phyloP scores from a whole-genome alignment of 805 yeast species.

The Wickerhamomyces sydowiorum region DNA sequence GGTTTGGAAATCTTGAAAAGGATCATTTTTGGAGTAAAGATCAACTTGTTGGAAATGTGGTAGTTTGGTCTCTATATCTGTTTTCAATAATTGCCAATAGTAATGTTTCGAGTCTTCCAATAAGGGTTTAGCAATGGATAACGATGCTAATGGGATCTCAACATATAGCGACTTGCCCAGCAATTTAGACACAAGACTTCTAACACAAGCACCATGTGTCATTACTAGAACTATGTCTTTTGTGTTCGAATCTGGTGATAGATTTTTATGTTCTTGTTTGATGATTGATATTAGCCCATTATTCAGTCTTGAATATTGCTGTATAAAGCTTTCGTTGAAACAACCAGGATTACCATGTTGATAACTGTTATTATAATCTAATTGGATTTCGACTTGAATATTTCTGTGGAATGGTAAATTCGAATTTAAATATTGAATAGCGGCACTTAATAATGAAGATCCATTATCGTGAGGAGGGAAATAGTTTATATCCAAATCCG shows the following conservation, averaged over 20 bases:
- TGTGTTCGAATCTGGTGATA: constrained; percentile 21
- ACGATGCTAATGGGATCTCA: constrained; percentile 34
- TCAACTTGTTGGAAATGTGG: constrained; percentile 11
- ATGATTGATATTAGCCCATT: constrained; percentile 28
- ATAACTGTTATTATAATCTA: constrained; percentile 28
- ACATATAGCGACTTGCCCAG: constrained; percentile 31
- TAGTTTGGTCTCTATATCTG: constrained; percentile 19
- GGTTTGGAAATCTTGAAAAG: constrained; percentile 20
- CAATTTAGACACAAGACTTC: constrained; percentile 32
- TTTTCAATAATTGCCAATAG: constrained; percentile 19
- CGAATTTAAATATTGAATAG: constrained; percentile 31
- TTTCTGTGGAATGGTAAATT: constrained; percentile 15
- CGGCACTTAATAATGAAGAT: constrained; percentile 31
- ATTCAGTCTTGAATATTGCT: constrained; percentile 30
- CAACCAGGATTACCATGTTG: constrained; percentile 37
- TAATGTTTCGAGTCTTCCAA: constrained; percentile 3
- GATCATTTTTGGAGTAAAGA: constrained; percentile 14
- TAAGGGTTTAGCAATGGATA: constrained; percentile 19
- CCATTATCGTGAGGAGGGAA: constrained; percentile 43
- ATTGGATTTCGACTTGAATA: constrained; percentile 21
- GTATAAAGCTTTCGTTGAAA: constrained; percentile 33
- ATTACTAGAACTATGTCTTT: constrained; percentile 29
- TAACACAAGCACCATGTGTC: constrained; percentile 40
- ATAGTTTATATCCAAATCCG: constrained; percentile 31
- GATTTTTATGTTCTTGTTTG: constrained; percentile 23